Base-by-base conservation (phyloP, 129 eudicot species). In the Flaveria linearis region DNA sequence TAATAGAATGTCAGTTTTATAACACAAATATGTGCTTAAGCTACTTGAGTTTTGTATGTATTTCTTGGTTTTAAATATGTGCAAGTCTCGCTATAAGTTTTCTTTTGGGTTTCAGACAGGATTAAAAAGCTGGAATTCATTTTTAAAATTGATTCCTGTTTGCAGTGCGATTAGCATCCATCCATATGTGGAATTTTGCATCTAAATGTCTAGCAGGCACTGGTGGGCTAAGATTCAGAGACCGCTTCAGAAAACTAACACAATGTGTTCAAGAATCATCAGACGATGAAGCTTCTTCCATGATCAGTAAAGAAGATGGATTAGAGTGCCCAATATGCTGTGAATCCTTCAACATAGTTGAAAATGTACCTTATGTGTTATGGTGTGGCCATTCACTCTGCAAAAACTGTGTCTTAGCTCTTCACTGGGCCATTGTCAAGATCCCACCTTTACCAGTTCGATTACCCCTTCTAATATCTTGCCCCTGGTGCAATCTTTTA, bases 321-420 rank as follows among this genome's bases (percentile, higher is more conserved):
- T 58, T 90, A 18, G 88, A 86, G 57, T 89, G 91, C 79, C 94
- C 91, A 5, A 89, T 89, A 82, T 89, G 95, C 69, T 86, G 87
- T 74, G 89, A 89, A 73, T 86, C 95, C 80, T 89, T 89, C 52
- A 86, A 89, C 86, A 82, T 89, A 39, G 86, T 86, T 8, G 89
- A 89, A 78, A 89, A 89, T 41, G 63, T 84, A 45, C 91, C 95
- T 50, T 89, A 89, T 46, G 89, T 89, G 18, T 80, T 86, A 75
- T 86, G 94, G 94, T 88, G 94, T 10, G 91, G 94, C 45, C 95
- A 89, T 81, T 86, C 91, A 53, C 82, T 86, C 16, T 89, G 95
- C 72, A 78, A 86, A 71, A 84, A 89, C 84, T 89, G 96, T 41
- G 77, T 87, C 42, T 69, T 86, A 20, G 85, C 89, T 55, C 78